These are phyloP conservation scores for Tausonia pullulans DNA, from an alignment of 1,284 basidiomycete species.

Conservation along the genomic window DNA sequence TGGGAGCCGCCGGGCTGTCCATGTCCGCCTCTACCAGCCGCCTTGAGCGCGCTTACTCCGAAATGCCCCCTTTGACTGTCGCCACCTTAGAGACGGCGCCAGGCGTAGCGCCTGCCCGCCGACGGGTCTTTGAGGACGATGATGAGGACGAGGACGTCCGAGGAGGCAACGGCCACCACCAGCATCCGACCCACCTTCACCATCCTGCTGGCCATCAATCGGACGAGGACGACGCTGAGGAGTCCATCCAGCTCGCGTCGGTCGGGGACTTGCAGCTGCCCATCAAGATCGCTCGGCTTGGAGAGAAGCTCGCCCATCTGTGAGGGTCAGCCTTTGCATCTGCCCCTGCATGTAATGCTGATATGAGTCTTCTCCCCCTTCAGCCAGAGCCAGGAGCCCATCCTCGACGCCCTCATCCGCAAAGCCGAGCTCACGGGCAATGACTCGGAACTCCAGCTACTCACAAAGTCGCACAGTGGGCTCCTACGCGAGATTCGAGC, in stretches of 20 bases:
- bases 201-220: slow-evolving; percentile 1
- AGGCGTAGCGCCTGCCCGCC: no score
- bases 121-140: slow-evolving; percentile 32
- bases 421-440: slow-evolving; percentile 92
- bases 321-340: background rate
- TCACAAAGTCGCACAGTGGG: slow-evolving; percentile 67
- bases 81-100: no score
- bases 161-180: background rate
- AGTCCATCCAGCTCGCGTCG: slow-evolving; percentile 39
- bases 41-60: no score
- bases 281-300: slow-evolving; percentile 63
- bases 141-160: slow-evolving; percentile 11
- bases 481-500: slow-evolving; percentile 73
- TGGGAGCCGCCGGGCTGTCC: no score
- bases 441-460: slow-evolving; percentile 66
- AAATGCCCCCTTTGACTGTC: no score
- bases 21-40: no score
- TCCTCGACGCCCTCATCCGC: slow-evolving; percentile 74
- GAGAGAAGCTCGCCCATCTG: slow-evolving; percentile 61
- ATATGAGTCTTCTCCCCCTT: no score
- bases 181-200: background rate
- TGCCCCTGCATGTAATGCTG: no score
- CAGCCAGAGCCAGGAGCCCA: slow-evolving; percentile 57
- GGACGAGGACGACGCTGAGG: slow-evolving; percentile 10
- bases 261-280: slow-evolving; percentile 79